Evolutionary conservation across 768 basidiomycete species (phyloP).

Genomic region (Mycena leptocephala): DNA sequence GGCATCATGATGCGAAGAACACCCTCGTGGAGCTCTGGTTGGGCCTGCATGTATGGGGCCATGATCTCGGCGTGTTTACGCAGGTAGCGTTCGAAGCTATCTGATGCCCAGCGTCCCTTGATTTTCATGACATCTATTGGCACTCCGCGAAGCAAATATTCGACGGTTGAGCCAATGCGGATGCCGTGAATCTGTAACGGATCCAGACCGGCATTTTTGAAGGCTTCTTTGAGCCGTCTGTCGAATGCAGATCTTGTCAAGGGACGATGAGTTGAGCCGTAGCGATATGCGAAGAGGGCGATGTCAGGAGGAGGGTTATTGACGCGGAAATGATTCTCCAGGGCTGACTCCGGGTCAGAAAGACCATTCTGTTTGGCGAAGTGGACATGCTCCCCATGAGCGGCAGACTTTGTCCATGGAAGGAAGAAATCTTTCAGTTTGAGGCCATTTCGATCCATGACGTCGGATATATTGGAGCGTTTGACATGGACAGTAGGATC

Average conservation of each 20-base stretch:
- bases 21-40: constrained; percentile 26
- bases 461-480: constrained; percentile 31
- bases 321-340: constrained; percentile 46
- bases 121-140: constrained; percentile 56
- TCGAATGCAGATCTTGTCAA: constrained; percentile 48
- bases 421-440: constrained; percentile 45
- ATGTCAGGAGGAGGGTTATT: constrained; percentile 42
- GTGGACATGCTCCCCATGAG: constrained; percentile 49
- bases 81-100: constrained; percentile 50
- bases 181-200: constrained; percentile 45
- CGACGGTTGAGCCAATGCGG: constrained; percentile 50
- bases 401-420: constrained; percentile 44
- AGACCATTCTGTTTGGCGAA: constrained; percentile 42
- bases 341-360: constrained; percentile 43
- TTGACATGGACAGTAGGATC: constrained; percentile 48
- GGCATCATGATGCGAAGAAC: constrained; percentile 19
- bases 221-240: constrained; percentile 23
- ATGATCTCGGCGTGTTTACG: constrained; percentile 46
- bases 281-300: constrained; percentile 50
- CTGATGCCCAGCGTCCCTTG: constrained; percentile 54
- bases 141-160: constrained; percentile 53
- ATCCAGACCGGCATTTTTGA: constrained; percentile 10
- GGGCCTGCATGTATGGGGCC: constrained; percentile 48
- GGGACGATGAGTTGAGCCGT: constrained; percentile 24
- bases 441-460: constrained; percentile 43